Conservation (phyloP, 2,329 filamentous ascomycete genomes). For the Paramyrothecium sp. region DNA sequence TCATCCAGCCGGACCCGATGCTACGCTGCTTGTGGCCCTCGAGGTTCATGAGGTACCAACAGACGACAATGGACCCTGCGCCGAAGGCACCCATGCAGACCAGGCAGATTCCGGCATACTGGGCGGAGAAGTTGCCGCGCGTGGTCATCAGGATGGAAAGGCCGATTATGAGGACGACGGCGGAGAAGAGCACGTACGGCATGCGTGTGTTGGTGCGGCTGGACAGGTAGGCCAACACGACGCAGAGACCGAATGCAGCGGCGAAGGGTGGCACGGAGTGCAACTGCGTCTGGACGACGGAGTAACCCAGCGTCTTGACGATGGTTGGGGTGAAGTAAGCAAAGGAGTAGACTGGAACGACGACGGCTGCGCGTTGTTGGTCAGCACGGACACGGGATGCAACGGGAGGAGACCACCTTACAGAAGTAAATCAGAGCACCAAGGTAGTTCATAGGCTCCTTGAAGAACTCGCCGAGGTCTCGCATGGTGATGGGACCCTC, state of each 20-base stretch:
- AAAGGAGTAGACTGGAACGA: conserved; percentile 50
- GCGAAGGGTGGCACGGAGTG: conserved; percentile 58
- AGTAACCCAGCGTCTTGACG: conserved; percentile 27
- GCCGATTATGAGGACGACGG: conserved; percentile 59
- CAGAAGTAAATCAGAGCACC: conserved; percentile 43
- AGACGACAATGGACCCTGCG: conserved; percentile 4
- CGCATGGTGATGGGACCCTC: conserved; percentile 17
- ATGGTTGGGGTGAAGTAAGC: conserved; percentile 57
- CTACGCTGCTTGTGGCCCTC: conserved; percentile 8
- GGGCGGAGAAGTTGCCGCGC: conserved; percentile 46
- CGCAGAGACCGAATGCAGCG: conserved; percentile 59
- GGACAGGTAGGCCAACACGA: conserved; percentile 60
- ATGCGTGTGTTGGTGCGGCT: conserved; percentile 63
- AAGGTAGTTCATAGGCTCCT: conserved; percentile 70
- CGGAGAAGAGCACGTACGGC: conserved; percentile 60
- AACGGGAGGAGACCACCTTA: conserved; percentile 36
- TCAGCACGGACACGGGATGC: conserved; percentile 7
- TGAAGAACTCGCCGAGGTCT: conserved; percentile 61
- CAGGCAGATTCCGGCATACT: conserved; percentile 68
- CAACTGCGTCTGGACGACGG: conserved; percentile 44
- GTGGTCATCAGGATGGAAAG: conserved; percentile 63
- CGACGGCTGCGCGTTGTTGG: conserved; percentile 9
- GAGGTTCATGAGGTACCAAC: conserved; percentile 10
- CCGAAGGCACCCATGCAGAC: conserved; percentile 23
- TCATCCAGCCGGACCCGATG: conserved; percentile 9